Base-by-base conservation (phyloP, 1,139 yeast species). In the Sporopachydermia cereana region DNA sequence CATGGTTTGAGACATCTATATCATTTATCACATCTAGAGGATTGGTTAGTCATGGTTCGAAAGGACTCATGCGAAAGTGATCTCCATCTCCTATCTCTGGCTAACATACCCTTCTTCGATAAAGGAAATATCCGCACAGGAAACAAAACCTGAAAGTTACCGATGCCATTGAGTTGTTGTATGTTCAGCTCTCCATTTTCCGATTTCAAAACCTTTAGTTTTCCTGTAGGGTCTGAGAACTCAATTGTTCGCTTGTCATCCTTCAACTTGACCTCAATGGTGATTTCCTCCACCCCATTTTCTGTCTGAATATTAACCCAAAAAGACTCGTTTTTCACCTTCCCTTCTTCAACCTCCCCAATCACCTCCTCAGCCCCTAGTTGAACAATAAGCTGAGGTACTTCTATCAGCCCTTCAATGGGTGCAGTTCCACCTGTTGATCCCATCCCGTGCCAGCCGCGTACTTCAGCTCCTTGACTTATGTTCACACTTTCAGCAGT, bases 301-400 rank as follows among this genome's bases (percentile, higher is more conserved):
- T 20, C 42, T 17, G 43, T 39, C 41, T 34, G 29, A 25, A n/a
- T 12, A 14, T 14, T 2, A 43, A 22, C 41, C 70, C 74, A 75
- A 51, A 75, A 66, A 7, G 52, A 49, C 9, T 62, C 68, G 16
- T 59, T 57, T 1, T 45, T 49, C 0, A 50, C 44, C 1, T n/a
- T 30, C 0, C 62, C 64, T 0, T 47, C 36, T 12, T 44, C 43
- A 1, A 66, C 69, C 41, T 71, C 76, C 1, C 53, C 44, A 5
- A 72, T 59, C 3, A 67, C 71, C 1, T 69, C 71, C 34, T 57
- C 56, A 47, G 74, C 71, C 12, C 67, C 57, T 3, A 67, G 59
- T 56, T 75, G 79, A 2, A 74, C 61, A 2, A 63, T 55, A 12
- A 64, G 48, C 22, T 58, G 51, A 22, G 61, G 57, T 49, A 61